Conservation (phyloP, 306 rosid genomes). For the Erythrophleum fordii region DNA sequence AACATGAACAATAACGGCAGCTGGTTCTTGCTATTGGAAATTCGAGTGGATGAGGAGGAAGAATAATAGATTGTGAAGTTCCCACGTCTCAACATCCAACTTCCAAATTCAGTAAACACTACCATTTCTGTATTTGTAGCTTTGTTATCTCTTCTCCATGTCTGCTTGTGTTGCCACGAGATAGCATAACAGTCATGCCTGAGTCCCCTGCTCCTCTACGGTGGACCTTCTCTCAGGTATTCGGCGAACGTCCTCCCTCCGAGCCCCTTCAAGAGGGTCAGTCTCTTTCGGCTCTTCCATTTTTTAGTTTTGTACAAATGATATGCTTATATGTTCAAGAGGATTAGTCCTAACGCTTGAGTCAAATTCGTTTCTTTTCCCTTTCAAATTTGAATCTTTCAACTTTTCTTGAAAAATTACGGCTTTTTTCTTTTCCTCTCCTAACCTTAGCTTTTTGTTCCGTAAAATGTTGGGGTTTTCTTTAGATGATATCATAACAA, state of each 20-base stretch:
- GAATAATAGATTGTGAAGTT: background rate
- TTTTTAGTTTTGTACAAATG: background rate
- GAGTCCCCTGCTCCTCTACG: background rate
- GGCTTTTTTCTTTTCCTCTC: background rate
- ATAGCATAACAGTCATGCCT: background rate
- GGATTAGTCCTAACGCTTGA: background rate
- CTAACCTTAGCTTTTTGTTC: background rate
- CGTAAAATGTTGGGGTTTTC: background rate
- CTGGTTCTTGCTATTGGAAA: background rate
- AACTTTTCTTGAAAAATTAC: background rate
- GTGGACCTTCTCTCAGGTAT: conserved; percentile 14
- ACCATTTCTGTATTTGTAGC: background rate
- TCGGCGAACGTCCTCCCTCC: background rate
- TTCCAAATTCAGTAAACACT: background rate
- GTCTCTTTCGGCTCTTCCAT: background rate
- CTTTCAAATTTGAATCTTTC: background rate
- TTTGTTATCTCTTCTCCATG: background rate
- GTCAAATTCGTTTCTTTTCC: background rate
- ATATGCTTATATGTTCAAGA: background rate
- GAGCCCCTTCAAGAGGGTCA: background rate
- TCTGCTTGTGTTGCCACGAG: background rate
- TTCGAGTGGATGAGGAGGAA: background rate
- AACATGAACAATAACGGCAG: background rate
- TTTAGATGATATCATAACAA: conserved; percentile 60
- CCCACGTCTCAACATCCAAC: background rate